Percentiles rank a stretch among this genome's conserved stretches.
phyloP scores from a whole-genome alignment of 169 alveolate genomes.

The Plasmodium gallinaceum region DNA sequence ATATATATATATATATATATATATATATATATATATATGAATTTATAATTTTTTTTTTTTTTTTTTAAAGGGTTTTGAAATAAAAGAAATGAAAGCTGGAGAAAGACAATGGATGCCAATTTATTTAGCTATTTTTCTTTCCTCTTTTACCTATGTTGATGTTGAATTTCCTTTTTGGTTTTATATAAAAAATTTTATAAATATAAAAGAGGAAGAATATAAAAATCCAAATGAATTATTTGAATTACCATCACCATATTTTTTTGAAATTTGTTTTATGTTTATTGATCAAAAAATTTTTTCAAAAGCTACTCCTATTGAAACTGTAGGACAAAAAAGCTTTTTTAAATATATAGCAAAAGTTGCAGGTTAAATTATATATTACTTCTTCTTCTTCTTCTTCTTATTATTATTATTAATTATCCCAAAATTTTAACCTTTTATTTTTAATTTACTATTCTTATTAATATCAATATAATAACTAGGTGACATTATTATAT shows the following conservation, averaged over 20 bases:
- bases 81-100: slow-evolving; percentile 76
- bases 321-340: slow-evolving; percentile 75
- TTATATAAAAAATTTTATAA: slow-evolving; percentile 64
- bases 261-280: slow-evolving; percentile 77
- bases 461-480: not conserved
- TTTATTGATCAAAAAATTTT: slow-evolving; percentile 73
- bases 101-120: slow-evolving; percentile 77
- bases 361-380: slow-evolving; percentile 53
- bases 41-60: not conserved
- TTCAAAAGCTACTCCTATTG: slow-evolving; percentile 76
- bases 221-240: slow-evolving; percentile 54
- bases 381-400: not conserved
- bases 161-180: slow-evolving; percentile 78
- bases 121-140: slow-evolving; percentile 55
- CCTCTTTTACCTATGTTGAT: slow-evolving; percentile 71
- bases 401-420: no score
- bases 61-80: slow-evolving; percentile 53
- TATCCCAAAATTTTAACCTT: not conserved
- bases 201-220: slow-evolving; percentile 75
- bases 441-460: not conserved
- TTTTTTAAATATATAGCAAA: slow-evolving; percentile 71
- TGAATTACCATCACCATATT: slow-evolving; percentile 77
- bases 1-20: not conserved
- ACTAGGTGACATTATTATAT: not conserved
- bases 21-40: not conserved